A percentile compares a stretch with the other conserved stretches of the same genome.
Conservation (phyloP, 2,329 filamentous ascomycete genomes). For the Epichloe bromicola region DNA sequence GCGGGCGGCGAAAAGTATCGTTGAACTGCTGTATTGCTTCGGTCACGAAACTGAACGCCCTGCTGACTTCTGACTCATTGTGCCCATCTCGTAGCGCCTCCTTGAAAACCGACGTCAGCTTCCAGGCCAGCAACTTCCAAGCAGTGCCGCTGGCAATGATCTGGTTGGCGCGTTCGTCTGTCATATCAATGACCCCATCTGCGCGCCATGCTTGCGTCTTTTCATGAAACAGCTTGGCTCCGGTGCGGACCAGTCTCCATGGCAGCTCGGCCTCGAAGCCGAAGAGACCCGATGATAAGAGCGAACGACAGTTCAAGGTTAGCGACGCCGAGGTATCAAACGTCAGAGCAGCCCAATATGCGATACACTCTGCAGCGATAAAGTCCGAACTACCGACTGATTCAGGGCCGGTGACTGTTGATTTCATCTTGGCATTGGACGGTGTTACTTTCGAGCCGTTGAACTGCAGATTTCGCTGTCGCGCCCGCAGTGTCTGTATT, state of each 20-base stretch:
- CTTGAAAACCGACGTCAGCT: slow-evolving; percentile 19
- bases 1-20: slow-evolving; percentile 13
- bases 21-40: slow-evolving; percentile 17
- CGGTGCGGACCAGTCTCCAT: slow-evolving; percentile 16
- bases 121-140: slow-evolving; percentile 21
- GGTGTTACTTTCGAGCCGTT: slow-evolving; percentile 26
- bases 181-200: slow-evolving; percentile 13
- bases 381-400: slow-evolving; percentile 19
- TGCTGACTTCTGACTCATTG: slow-evolving; percentile 17
- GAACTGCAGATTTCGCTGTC: slow-evolving; percentile 26
- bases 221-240: slow-evolving; percentile 18
- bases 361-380: slow-evolving; percentile 24
- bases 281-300: slow-evolving; percentile 25
- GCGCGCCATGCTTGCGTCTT: slow-evolving; percentile 14
- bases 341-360: slow-evolving; percentile 28
- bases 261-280: slow-evolving; percentile 18
- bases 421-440: slow-evolving; percentile 8
- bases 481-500: slow-evolving; percentile 24
- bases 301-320: slow-evolving; percentile 25
- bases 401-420: slow-evolving; percentile 13
- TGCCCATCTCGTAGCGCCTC: slow-evolving; percentile 19
- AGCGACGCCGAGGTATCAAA: slow-evolving; percentile 29
- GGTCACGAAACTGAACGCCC: slow-evolving; percentile 13
- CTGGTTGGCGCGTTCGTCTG: slow-evolving; percentile 19
- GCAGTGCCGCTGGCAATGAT: slow-evolving; percentile 16